Base-by-base conservation (phyloP, 2,329 filamentous ascomycete species). In the Akanthomyces dipterigenus region DNA sequence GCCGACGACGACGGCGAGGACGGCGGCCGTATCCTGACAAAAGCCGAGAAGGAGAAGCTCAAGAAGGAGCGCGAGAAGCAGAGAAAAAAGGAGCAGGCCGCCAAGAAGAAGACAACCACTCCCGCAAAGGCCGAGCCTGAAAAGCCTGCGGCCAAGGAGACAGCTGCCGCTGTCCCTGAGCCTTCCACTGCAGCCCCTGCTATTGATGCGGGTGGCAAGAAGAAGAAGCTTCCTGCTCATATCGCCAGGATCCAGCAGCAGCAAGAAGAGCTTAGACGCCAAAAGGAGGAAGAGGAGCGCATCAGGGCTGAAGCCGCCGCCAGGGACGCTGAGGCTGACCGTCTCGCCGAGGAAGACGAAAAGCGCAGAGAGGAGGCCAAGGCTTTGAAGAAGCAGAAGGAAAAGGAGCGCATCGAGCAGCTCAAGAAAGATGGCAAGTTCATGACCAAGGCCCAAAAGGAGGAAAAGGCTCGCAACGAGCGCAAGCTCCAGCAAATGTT, bases 11-110 rank as follows among this genome's bases (percentile, higher is more conserved):
- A 80, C 20, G 80, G 77, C 12, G 84, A 75, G 8, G 81, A 80
- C 4, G 79, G 80, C 63, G 88, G 88, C 49, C 84, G 87, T 60
- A 82, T 98, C 54, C 87, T 98, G 78, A 96, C 91, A 43, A 99
- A 98, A 84, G 95, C 96, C 62, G 93, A 99, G 79, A 99, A 99
- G 80, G 95, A 99, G 75, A 96, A 91, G 77, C 82, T 93, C 71
- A 98, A 93, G 83, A 99, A 97, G 79, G 95, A 99, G 80, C 87
- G 91, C 64, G 95, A 99, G 80, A 99, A 99, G 86, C 90, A 95
- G 78, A 84, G 93, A 67, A 99, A 99, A 80, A 99, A 93, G 86
- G 95, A 99, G 77, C 89, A 98, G 88, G 91, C 91, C 66, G 87
- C 89, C 31, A 91, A 93, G 79, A 96, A 96, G 82, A 96, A 95